Base-by-base conservation (phyloP, 2,329 filamentous ascomycete species). In the Penicillium sp. region DNA sequence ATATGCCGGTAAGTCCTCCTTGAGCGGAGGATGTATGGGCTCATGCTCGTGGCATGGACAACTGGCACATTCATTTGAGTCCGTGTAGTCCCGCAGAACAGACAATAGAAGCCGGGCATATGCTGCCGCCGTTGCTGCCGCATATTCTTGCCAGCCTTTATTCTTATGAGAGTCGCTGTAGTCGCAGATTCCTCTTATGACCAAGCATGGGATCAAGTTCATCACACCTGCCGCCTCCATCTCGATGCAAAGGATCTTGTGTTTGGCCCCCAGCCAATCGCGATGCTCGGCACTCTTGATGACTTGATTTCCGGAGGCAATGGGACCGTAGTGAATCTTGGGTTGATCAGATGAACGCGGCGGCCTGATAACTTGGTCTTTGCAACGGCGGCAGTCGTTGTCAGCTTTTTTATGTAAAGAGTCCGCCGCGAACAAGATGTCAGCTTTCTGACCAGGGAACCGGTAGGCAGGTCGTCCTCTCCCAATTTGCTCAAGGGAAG, bases 161-260 rank as follows among this genome's bases (percentile, higher is more conserved):
- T 62, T 62, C 43, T 68, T 69, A 32, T 69, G 65, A 0, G 54
- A 59, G 36, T 71, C 68, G 0, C 62, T 54, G 36, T 71, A 71
- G 33, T 70, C 63, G 23, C 63, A 71, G 0, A 71, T 63, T 0
- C 65, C 67, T 7, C 68, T 67, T 20, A 73, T 60, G 0, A 71
- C 54, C 4, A 73, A 38, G 0, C 64, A 69, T 0, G 68, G 67
- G 0, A 70, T 37, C 0, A 51, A 45, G 33, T 57, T 20, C 28
- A 20, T 36, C 10, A 41, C 17, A 6, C 43, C 43, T 4, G 38
- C 33, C 9, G 23, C 43, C 13, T 35, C 39, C 39, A 41, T 41
- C 19, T 41, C 39, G 10, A 41, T 11, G 11, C 21, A 23, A 23
- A 7, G 11, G 7, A 23, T 23, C 7, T 1, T 11, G 7, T 7